These are phyloP conservation scores for Odontarrhena argentea DNA, from an alignment of 345 rosid genomes.

Conservation along the genomic window DNA sequence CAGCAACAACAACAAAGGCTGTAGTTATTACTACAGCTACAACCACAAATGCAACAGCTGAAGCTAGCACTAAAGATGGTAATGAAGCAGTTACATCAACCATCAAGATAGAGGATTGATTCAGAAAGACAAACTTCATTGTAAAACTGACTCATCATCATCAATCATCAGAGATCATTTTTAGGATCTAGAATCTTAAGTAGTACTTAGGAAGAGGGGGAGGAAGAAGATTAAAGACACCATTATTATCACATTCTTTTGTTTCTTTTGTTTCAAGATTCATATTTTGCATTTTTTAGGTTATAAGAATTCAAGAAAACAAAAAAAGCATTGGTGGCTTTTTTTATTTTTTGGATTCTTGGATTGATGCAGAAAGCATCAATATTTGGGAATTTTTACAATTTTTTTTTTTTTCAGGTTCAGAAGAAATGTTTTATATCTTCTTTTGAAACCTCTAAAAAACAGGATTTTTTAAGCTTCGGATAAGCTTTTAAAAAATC, in stretches of 20 bases:
- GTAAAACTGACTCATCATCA: constrained; percentile 38
- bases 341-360: constrained; percentile 11
- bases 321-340: constrained; percentile 36
- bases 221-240: constrained; percentile 6
- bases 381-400: constrained; percentile 26
- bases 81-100: constrained; percentile 27
- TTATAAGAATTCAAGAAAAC: constrained; percentile 22
- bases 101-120: constrained; percentile 36
- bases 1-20: constrained; percentile 30
- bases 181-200: constrained; percentile 40
- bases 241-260: constrained; percentile 36
- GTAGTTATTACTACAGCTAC: constrained; percentile 28
- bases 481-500: constrained; percentile 37
- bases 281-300: constrained; percentile 36
- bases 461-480: constrained; percentile 35
- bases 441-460: constrained; percentile 38
- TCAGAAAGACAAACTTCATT: constrained; percentile 20
- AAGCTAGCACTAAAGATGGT: constrained; percentile 36
- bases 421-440: constrained; percentile 44
- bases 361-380: constrained; percentile 42
- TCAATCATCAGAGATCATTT: constrained; percentile 23
- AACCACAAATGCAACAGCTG: constrained; percentile 23
- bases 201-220: constrained; percentile 35
- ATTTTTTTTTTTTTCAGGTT: constrained; percentile 25
- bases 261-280: constrained; percentile 26